Conservation (phyloP, 169 alveolate species). For the Plasmodium adleri region DNA sequence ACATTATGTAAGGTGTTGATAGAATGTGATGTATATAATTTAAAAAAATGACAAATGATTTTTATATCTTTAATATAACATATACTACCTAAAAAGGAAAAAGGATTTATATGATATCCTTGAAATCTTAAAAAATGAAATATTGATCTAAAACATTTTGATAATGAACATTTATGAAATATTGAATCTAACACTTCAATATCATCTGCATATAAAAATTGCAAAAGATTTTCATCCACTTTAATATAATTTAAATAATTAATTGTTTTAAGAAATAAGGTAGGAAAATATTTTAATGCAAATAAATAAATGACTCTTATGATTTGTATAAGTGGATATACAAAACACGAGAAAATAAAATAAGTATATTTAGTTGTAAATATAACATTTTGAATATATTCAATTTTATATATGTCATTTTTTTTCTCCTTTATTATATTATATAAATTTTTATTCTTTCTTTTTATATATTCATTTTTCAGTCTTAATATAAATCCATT, state of each 20-base stretch:
- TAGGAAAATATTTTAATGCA: constrained; percentile 47
- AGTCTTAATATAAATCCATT: constrained; percentile 33
- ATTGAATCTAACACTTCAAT: constrained; percentile 1
- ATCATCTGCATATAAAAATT: constrained; percentile 12
- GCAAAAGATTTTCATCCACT: constrained; percentile 7
- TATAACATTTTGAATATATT: constrained; percentile 32
- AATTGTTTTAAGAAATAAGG: constrained; percentile 47
- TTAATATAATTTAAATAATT: constrained; percentile 41
- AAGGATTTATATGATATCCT: constrained; percentile 49
- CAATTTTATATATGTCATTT: constrained; percentile 25
- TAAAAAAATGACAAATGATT: constrained; percentile 17
- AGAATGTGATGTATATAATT: not conserved
- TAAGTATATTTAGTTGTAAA: constrained; percentile 38
- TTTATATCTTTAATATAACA: constrained; percentile 35
- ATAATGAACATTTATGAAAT: constrained; percentile 4
- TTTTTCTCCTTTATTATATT: constrained; percentile 1
- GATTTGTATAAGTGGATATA: constrained; percentile 7
- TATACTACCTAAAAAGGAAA: constrained; percentile 57
- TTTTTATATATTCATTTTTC: constrained; percentile 57
- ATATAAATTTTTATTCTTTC: constrained; percentile 45
- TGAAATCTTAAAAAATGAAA: constrained; percentile 34
- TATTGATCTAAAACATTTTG: not conserved
- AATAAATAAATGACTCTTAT: constrained; percentile 53
- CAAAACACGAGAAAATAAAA: constrained; percentile 47
- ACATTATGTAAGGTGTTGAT: constrained; percentile 55